Conservation (phyloP, 2,329 filamentous ascomycete genomes). For the Cercospora sesami region DNA sequence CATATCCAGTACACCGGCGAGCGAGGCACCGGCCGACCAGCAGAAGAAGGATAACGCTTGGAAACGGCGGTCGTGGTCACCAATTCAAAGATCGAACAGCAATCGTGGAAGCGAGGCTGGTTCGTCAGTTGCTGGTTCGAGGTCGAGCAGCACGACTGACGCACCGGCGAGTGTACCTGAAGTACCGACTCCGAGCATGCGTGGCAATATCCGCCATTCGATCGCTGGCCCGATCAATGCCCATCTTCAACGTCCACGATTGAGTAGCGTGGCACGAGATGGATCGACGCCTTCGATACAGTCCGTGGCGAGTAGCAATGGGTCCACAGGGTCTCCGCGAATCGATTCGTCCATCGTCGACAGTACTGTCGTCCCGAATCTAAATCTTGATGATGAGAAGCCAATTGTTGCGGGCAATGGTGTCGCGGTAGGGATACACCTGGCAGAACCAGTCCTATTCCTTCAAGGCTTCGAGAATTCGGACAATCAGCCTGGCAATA, state of each 20-base stretch:
- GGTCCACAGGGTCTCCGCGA: constrained; percentile 19
- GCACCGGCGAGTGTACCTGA: not conserved
- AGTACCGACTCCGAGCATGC: constrained; percentile 37
- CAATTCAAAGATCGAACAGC: constrained; percentile 29
- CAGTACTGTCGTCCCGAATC: constrained; percentile 32
- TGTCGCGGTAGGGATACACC: constrained; percentile 68
- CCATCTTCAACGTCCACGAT: constrained; percentile 43
- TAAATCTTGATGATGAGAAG: constrained; percentile 55
- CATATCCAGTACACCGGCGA: constrained; percentile 34
- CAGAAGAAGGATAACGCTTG: constrained; percentile 23
- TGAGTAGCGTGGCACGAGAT: constrained; percentile 45
- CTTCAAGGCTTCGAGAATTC: constrained; percentile 76
- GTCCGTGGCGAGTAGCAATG: constrained; percentile 20
- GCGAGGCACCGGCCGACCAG: constrained; percentile 9
- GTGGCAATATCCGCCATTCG: constrained; percentile 43
- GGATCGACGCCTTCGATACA: constrained; percentile 29
- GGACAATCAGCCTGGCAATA: constrained; percentile 63
- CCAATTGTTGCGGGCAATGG: constrained; percentile 78
- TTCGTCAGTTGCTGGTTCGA: not conserved
- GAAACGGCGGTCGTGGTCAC: constrained; percentile 38
- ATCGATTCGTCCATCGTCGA: constrained; percentile 24
- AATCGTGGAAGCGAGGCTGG: constrained; percentile 26
- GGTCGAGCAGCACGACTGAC: constrained; percentile 14
- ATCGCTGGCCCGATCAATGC: constrained; percentile 43
- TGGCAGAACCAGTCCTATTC: constrained; percentile 79